Conservation (phyloP, 352 stramenopile species). For the Globisporangium apiculatum region DNA sequence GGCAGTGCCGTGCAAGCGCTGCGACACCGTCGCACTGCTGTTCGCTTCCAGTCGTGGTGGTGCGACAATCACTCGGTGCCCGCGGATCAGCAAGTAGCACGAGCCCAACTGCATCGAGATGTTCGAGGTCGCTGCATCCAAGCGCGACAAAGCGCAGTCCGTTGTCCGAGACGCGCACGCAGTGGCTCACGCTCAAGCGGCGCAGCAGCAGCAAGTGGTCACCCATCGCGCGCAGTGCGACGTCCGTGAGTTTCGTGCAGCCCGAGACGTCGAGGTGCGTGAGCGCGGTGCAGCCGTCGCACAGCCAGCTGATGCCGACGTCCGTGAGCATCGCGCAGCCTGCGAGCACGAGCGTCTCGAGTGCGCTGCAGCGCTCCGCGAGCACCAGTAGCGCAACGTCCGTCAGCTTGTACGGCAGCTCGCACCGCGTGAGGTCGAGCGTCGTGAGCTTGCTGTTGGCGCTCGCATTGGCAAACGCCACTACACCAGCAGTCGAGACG, state of each 20-base stretch:
- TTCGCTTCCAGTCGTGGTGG: background rate
- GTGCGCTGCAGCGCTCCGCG: conserved; percentile 39
- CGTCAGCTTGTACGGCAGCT: conserved; percentile 89
- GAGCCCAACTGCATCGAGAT: conserved; percentile 36
- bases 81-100: conserved; percentile 33
- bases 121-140: conserved; percentile 36
- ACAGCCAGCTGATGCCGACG: conserved; percentile 90
- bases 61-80: background rate
- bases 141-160: conserved; percentile 41
- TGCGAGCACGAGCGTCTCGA: conserved; percentile 51
- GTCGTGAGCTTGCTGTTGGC: conserved; percentile 46
- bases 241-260: conserved; percentile 87
- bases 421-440: conserved; percentile 81
- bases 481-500: conserved; percentile 80
- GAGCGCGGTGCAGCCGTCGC: conserved; percentile 69
- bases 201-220: conserved; percentile 65
- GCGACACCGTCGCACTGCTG: conserved; percentile 20
- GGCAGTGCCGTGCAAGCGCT: conserved; percentile 25
- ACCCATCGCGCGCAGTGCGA: conserved; percentile 74
- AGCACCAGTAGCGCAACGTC: conserved; percentile 88
- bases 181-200: conserved; percentile 38
- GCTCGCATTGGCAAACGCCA: conserved; percentile 61
- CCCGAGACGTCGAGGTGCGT: conserved; percentile 75
- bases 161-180: conserved; percentile 40
- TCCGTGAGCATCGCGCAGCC: conserved; percentile 90